A percentile compares a stretch with the other conserved stretches of the same genome.
Evolutionary conservation across 78 protist genomes (phyloP).

Genomic region (Dictyostelium capitatum): DNA sequence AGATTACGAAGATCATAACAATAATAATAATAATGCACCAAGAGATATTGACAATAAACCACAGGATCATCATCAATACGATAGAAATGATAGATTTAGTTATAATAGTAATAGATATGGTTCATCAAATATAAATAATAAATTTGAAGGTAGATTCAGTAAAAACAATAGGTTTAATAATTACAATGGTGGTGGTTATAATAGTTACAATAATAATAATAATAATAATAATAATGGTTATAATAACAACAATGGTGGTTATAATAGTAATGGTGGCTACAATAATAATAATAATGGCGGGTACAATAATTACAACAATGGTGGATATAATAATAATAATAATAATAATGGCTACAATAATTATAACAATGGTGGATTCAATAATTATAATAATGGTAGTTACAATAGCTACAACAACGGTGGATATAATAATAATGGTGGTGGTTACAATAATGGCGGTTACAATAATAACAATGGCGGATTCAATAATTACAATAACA

Average conservation of each 20-base stretch:
- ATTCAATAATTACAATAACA: too few species aligned
- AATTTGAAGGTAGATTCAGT: conserved; percentile 14
- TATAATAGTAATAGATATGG: not conserved
- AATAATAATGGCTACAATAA: not conserved
- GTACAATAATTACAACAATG: too few species aligned
- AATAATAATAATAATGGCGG: too few species aligned
- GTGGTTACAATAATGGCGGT: not conserved
- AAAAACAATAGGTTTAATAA: conserved; percentile 1
- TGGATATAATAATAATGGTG: not conserved
- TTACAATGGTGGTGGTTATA: not conserved
- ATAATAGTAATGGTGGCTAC: not conserved
- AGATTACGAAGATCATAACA: not conserved
- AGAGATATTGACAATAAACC: not conserved
- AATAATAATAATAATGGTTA: not conserved
- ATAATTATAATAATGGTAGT: not conserved
- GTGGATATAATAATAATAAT: too few species aligned
- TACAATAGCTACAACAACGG: not conserved
- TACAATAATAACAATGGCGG: too few species aligned
- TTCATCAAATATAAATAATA: not conserved
- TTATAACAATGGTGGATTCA: not conserved
- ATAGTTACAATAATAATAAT: not conserved
- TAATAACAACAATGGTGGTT: not conserved
- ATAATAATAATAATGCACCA: not conserved
- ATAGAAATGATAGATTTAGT: conserved; percentile 20
- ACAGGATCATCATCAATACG: not conserved